A percentile compares a stretch with the other conserved stretches of the same genome.
These are phyloP conservation scores for Arthrocladium fulminans DNA, from an alignment of 2,329 filamentous ascomycete genomes.

Conservation along the genomic window DNA sequence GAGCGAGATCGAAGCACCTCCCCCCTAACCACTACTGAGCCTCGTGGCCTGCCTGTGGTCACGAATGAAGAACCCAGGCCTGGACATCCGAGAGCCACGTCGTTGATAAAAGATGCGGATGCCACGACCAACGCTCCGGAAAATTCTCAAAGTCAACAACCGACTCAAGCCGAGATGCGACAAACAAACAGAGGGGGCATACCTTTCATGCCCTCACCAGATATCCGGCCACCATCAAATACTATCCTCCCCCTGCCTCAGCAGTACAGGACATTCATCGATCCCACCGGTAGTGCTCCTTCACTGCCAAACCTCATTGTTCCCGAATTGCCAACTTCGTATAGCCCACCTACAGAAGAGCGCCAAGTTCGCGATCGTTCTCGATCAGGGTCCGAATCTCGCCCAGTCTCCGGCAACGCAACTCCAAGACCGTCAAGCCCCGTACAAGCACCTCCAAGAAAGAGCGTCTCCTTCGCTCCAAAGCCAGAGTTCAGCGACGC, in stretches of 20 bases:
- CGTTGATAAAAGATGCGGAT: slow-evolving; percentile 1
- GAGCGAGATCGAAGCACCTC: neutral
- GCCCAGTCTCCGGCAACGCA: slow-evolving; percentile 10
- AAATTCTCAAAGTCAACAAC: neutral
- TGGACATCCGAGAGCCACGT: slow-evolving; percentile 1
- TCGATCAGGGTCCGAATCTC: slow-evolving; percentile 9
- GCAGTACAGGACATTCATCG: neutral
- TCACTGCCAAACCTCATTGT: slow-evolving; percentile 7
- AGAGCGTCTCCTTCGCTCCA: slow-evolving; percentile 20
- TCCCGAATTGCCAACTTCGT: slow-evolving; percentile 2
- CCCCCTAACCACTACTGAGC: neutral
- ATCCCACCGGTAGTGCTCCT: neutral
- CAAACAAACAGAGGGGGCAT: neutral
- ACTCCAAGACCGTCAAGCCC: slow-evolving; percentile 10
- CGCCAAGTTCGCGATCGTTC: neutral
- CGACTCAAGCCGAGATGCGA: slow-evolving; percentile 3
- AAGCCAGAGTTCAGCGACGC: slow-evolving; percentile 15
- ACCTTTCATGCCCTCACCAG: slow-evolving; percentile 5
- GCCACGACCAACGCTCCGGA: neutral
- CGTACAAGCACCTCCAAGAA: slow-evolving; percentile 12
- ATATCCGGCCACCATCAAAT: slow-evolving; percentile 2
- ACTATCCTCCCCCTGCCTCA: neutral
- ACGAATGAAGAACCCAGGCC: neutral
- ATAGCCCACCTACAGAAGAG: slow-evolving; percentile 11
- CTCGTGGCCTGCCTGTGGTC: neutral